Base-by-base conservation (phyloP, 345 rosid species). In the Sisymbrium altissimum region DNA sequence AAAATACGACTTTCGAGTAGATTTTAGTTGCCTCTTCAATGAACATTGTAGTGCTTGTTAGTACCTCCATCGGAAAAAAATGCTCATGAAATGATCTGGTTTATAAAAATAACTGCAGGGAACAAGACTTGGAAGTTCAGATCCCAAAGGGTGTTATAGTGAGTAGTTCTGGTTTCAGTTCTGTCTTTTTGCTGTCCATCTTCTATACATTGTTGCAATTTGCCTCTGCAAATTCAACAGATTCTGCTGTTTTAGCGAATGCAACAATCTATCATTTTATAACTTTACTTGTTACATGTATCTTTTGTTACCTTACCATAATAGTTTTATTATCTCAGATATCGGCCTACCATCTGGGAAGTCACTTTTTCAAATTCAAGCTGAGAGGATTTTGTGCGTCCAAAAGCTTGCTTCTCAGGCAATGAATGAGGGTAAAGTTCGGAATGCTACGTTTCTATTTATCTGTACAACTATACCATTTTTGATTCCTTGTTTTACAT, bases 291-390 rank as follows among this genome's bases (percentile, higher is more conserved):
- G 52, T 70, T 56, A 23, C 73, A 17, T 44, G 43, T 53, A 53
- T 36, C 38, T 67, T 49, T 46, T 21, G 54, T 55, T 64, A 74
- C 72, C 23, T 43, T 19, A 49, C 46, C 44, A 39, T 4, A 55
- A 1, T 56, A 12, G 32, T 15, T 62, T 18, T 65, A 74, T 76
- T 29, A 45, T 81, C 80, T 55, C 78, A 95, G 99, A 90, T 76
- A 77, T 95, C 71, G 99, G 98, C 75, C 97, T 95, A 77, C 99
- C 97, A 76, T 95, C 97, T 54, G 98, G 99, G 59, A 95, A 95
- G 81, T 95, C 99, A 35, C 97, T 95, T 71, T 92, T 92, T 73
- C 98, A 95, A 76, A 88, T 92, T 75, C 99, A 95, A 84, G 98
- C 98, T 33, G 98, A 95, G 85, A 82, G 97, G 72, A 90, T 95